These are phyloP conservation scores for Globisporangium yorkense DNA, from an alignment of 352 stramenopile genomes.

Conservation along the genomic window DNA sequence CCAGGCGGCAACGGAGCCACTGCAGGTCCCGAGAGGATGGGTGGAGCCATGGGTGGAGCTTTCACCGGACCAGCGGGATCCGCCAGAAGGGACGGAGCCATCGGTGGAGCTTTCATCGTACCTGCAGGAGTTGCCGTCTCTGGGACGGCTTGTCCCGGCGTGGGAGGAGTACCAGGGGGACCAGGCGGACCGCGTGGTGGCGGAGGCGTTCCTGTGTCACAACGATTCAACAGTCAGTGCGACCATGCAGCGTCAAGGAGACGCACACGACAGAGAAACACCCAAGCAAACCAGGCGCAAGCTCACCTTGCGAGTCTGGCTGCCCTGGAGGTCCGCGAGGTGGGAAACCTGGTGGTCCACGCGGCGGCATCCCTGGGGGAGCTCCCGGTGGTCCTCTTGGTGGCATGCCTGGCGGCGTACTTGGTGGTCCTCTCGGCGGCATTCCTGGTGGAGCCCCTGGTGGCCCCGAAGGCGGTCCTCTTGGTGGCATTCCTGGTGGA, in stretches of 20 bases:
- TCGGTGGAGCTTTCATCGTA: conserved; percentile 39
- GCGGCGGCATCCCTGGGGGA: conserved; percentile 14
- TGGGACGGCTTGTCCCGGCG: conserved; percentile 20
- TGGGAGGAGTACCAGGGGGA: conserved; percentile 2
- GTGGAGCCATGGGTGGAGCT: conserved; percentile 42
- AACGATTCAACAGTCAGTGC: neutral
- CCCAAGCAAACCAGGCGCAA: neutral
- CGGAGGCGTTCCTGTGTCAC: neutral
- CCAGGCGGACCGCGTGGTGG: conserved; percentile 11
- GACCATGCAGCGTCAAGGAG: neutral
- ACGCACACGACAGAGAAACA: neutral
- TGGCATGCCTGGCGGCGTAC: neutral
- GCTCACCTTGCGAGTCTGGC: neutral
- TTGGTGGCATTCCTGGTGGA: conserved; percentile 6
- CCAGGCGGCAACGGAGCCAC: conserved; percentile 57
- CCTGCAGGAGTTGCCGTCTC: conserved; percentile 46
- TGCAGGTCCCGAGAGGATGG: conserved; percentile 55
- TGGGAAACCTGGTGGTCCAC: conserved; percentile 15
- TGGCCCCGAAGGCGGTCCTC: conserved; percentile 7
- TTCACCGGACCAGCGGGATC: conserved; percentile 34
- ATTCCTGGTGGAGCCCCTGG: conserved; percentile 5
- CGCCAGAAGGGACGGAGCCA: conserved; percentile 49
- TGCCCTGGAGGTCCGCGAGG: conserved; percentile 14
- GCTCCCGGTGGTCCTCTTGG: conserved; percentile 7
- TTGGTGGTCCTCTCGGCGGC: conserved; percentile 5